Evolutionary conservation across 1,139 yeast species (phyloP), one percentile per base, ranked within the genome.

Genomic region (Magnusiomyces suaveolens): DNA sequence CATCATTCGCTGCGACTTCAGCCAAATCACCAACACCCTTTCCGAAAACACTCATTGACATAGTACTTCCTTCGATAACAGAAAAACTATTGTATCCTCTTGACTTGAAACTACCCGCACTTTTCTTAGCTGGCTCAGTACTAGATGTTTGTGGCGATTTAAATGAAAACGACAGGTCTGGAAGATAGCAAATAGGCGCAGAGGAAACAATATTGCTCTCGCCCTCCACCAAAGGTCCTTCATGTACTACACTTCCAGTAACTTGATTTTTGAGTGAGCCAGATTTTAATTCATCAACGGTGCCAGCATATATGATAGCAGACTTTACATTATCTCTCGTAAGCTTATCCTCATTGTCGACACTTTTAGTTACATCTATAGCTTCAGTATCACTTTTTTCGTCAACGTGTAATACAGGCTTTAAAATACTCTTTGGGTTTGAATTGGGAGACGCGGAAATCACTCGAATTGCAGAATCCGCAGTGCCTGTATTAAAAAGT

Each of bases 401-500:
- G 16, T 36, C 18, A 36, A 10, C 41, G 3, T 36, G 41, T 12
- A 29, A 29, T 6, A 29, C 33, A 29, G 33, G 33, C 41, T 36
- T 36, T 18, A 46, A 29, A 25, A 46, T 46, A 20, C 48, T 46
- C 14, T 24, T 26, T 16, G 48, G 48, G 8, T 36, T 18, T 3
- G 48, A 46, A 4, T 32, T 24, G 6, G 48, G n/a, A 26, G 48
- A 46, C n/a, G 48, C 33, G 14, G 48, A 25, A n/a, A 46, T n/a
- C 2, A 36, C 33, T 3, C n/a, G 14, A 26, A 21, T n/a, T 26
- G n/a, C 38, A 20, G 44, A n/a, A 10, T 36, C 41, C 8, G 41
- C 4, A 10, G 16, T 10, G 18, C 41, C 3, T 36, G 4, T 10
- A n/a, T 24, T 43, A 23, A 16, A 43, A 18, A 23, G 8, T 23